Evolutionary conservation across 1,284 basidiomycete genomes (phyloP).

Genomic region (Microbotryum scabiosae): DNA sequence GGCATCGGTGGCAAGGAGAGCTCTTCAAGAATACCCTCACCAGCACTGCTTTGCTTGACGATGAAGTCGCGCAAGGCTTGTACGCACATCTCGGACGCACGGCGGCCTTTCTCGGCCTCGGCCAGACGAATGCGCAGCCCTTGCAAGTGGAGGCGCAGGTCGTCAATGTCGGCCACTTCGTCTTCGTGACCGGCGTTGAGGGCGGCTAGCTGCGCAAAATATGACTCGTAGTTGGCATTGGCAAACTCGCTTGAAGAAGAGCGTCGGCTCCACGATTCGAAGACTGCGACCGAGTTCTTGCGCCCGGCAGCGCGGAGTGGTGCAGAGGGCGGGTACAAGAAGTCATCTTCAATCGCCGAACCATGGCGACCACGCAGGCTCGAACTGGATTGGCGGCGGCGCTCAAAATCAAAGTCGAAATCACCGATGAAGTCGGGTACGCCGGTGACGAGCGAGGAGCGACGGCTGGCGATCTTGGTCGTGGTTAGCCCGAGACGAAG

Average conservation of each 20-base stretch:
- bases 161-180: constrained; percentile 4
- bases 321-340: constrained; percentile 2
- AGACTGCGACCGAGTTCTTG: constrained; percentile 20
- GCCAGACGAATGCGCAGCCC: constrained; percentile 32
- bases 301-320: constrained; percentile 7
- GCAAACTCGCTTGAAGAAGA: constrained; percentile 9
- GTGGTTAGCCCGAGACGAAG: constrained; percentile 20
- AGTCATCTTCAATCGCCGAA: neutral
- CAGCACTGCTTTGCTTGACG: constrained; percentile 38
- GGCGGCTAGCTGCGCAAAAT: neutral
- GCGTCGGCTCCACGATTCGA: constrained; percentile 17
- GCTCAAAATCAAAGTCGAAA: constrained; percentile 12
- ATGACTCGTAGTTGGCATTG: neutral
- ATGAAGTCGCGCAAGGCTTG: constrained; percentile 76
- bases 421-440: constrained; percentile 19
- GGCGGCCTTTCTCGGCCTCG: constrained; percentile 70
- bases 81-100: constrained; percentile 78
- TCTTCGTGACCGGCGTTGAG: constrained; percentile 1
- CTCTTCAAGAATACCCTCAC: constrained; percentile 44
- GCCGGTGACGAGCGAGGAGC: constrained; percentile 14
- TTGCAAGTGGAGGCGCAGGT: constrained; percentile 55
- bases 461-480: constrained; percentile 16
- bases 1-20: constrained; percentile 51
- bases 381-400: constrained; percentile 1
- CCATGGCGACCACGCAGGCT: constrained; percentile 3